These are phyloP conservation scores for Cercophora samala DNA, from an alignment of 495 filamentous ascomycete genomes.

Conservation along the genomic window DNA sequence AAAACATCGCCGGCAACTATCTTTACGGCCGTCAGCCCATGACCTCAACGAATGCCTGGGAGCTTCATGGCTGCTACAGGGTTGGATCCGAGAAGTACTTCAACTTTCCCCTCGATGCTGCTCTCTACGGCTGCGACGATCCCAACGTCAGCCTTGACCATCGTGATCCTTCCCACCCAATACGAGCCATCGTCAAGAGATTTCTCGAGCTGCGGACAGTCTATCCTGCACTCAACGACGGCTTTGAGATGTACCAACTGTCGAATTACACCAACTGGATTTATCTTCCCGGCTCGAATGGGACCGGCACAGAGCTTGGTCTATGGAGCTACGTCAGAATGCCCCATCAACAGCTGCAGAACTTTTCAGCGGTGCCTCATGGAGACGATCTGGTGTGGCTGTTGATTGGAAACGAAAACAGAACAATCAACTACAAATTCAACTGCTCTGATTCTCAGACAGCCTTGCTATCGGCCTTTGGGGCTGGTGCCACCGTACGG, in stretches of 20 bases:
- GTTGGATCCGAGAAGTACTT: conserved; percentile 57
- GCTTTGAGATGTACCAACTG: conserved; percentile 55
- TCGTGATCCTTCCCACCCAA: conserved; percentile 45
- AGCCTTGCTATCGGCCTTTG: conserved; percentile 56
- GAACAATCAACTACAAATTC: conserved; percentile 57
- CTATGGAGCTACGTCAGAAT: conserved; percentile 49
- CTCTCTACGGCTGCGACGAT: conserved; percentile 63
- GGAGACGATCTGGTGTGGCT: conserved; percentile 51
- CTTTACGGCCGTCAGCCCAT: conserved; percentile 67
- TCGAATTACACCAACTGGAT: conserved; percentile 58
- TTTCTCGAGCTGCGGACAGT: conserved; percentile 61
- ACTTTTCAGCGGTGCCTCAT: conserved; percentile 56
- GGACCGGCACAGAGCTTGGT: conserved; percentile 58
- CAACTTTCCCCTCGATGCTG: conserved; percentile 36
- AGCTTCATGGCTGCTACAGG: conserved; percentile 64
- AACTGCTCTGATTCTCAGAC: conserved; percentile 51
- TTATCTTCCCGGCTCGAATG: conserved; percentile 55
- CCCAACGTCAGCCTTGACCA: conserved; percentile 66
- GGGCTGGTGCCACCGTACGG: conserved; percentile 53
- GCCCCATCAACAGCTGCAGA: conserved; percentile 42
- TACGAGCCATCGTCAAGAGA: conserved; percentile 58
- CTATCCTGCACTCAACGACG: conserved; percentile 62
- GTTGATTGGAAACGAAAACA: conserved; percentile 61
- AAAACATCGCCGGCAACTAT: conserved; percentile 66
- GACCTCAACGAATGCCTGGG: conserved; percentile 62